Conservation (phyloP, 2,329 filamentous ascomycete genomes). For the Colletotrichum tropicale region DNA sequence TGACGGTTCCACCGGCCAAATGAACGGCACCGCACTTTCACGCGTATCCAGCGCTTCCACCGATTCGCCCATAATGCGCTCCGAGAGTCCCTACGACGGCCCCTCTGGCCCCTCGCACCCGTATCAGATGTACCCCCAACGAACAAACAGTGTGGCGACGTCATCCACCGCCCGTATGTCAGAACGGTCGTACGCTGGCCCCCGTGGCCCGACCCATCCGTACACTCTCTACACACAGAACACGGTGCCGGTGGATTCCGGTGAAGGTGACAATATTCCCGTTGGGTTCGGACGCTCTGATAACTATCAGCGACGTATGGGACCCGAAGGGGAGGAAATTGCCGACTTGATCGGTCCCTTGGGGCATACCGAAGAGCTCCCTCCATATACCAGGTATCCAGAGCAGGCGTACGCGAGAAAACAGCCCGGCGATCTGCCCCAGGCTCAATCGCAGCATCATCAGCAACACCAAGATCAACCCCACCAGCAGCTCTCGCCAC, state of each 20-base stretch:
- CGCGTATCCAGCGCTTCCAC: conserved; percentile 36
- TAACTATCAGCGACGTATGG: conserved; percentile 74
- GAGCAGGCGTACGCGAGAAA: conserved; percentile 71
- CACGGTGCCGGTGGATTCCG: conserved; percentile 63
- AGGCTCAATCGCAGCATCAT: not conserved
- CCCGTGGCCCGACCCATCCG: conserved; percentile 77
- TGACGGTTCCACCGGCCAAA: conserved; percentile 44
- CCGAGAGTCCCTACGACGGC: conserved; percentile 72
- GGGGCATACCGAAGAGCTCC: conserved; percentile 88
- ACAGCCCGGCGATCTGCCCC: conserved; percentile 6
- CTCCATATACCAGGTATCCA: conserved; percentile 89
- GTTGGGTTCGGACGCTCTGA: conserved; percentile 75
- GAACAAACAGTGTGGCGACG: conserved; percentile 72
- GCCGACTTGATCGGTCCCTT: conserved; percentile 87
- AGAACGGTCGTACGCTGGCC: conserved; percentile 63
- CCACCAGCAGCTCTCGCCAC: not conserved
- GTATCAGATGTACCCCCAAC: conserved; percentile 84
- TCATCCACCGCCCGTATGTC: conserved; percentile 68
- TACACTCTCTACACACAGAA: conserved; percentile 88
- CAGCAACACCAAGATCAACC: conserved; percentile 16
- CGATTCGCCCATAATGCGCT: conserved; percentile 40
- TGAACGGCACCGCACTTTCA: not conserved
- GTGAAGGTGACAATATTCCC: conserved; percentile 52
- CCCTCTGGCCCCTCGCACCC: conserved; percentile 80
- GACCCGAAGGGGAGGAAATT: conserved; percentile 83